Percentiles rank a stretch among this genome's conserved stretches.
Evolutionary conservation across 495 filamentous ascomycete genomes (phyloP).

Genomic region (Paragyromitra xinjiangensis): DNA sequence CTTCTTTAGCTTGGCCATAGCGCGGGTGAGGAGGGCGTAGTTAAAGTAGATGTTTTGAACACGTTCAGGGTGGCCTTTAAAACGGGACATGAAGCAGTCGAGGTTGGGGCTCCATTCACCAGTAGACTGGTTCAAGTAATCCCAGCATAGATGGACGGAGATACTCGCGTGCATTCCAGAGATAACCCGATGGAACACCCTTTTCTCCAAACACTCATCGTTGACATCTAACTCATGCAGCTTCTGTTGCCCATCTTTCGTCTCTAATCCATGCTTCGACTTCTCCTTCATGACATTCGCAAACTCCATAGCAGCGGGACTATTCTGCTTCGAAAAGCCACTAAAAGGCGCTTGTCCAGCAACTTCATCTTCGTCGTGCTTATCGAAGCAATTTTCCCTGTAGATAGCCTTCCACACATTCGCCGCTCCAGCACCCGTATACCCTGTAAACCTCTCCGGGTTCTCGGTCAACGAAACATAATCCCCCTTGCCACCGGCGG

Average conservation of each 20-base stretch:
- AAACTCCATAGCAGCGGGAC: constrained; percentile 82
- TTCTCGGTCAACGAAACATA: constrained; percentile 95
- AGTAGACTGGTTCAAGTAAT: constrained; percentile 94
- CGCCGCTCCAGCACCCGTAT: constrained; percentile 79
- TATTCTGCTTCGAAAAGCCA: constrained; percentile 48
- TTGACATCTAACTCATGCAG: constrained; percentile 72
- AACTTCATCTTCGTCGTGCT: constrained; percentile 61
- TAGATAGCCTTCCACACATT: constrained; percentile 98
- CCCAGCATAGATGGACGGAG: constrained; percentile 93
- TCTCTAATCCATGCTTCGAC: constrained; percentile 67
- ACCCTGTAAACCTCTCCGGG: constrained; percentile 94
- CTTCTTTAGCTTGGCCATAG: constrained; percentile 87
- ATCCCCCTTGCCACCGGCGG: constrained; percentile 84
- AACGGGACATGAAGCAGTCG: constrained; percentile 83
- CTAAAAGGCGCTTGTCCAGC: constrained; percentile 32
- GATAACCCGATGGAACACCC: constrained; percentile 92
- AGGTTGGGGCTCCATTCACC: constrained; percentile 92
- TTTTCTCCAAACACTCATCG: constrained; percentile 95
- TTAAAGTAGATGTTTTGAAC: constrained; percentile 99
- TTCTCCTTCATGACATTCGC: constrained; percentile 79
- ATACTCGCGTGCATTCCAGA: constrained; percentile 98
- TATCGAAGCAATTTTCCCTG: constrained; percentile 95
- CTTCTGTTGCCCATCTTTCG: constrained; percentile 64
- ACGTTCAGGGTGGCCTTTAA: constrained; percentile 84
- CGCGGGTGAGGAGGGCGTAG: constrained; percentile 90